Evolutionary conservation across 805 yeast species (phyloP).

Genomic region (Candida silvatica): DNA sequence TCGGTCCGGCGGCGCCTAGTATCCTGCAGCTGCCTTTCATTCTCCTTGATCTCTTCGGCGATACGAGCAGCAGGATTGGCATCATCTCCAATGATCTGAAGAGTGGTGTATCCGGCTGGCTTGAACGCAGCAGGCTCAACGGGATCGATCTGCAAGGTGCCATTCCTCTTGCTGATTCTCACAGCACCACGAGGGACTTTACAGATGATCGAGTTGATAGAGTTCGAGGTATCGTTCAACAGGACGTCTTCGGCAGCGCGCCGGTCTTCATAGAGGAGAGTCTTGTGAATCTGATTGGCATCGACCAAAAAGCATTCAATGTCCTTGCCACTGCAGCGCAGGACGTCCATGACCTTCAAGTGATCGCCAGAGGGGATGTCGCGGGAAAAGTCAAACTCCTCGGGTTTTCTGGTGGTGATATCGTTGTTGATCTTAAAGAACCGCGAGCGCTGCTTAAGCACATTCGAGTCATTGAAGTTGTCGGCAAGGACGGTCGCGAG

Average conservation of each 20-base stretch:
- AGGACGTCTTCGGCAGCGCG: conserved; percentile 40
- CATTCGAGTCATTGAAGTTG: conserved; percentile 47
- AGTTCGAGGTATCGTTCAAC: conserved; percentile 18
- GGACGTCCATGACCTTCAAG: conserved; percentile 49
- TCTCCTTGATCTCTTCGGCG: conserved; percentile 8
- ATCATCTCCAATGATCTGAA: conserved; percentile 18
- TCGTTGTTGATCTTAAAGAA: conserved; percentile 26
- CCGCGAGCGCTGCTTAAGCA: conserved; percentile 28
- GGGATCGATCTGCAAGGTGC: conserved; percentile 24
- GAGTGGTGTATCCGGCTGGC: conserved; percentile 11
- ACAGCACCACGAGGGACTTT: conserved; percentile 17
- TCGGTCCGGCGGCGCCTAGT: conserved; percentile 1
- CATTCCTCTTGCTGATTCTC: conserved; percentile 19
- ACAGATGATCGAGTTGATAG: conserved; percentile 19
- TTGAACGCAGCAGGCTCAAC: conserved; percentile 7
- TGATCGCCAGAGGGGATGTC: conserved; percentile 35
- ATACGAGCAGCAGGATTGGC: conserved; percentile 11
- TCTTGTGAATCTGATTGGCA: conserved; percentile 46
- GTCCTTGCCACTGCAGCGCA: conserved; percentile 46
- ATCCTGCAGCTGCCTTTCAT: conserved; percentile 1
- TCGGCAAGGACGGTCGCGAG: conserved; percentile 62
- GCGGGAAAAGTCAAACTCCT: conserved; percentile 42
- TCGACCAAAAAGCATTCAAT: conserved; percentile 61
- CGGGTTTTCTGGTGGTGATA: conserved; percentile 45
- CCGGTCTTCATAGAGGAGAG: conserved; percentile 43